These are phyloP conservation scores for Kitagawia praeruptora DNA, from an alignment of 129 eudicot species.

Conservation along the genomic window DNA sequence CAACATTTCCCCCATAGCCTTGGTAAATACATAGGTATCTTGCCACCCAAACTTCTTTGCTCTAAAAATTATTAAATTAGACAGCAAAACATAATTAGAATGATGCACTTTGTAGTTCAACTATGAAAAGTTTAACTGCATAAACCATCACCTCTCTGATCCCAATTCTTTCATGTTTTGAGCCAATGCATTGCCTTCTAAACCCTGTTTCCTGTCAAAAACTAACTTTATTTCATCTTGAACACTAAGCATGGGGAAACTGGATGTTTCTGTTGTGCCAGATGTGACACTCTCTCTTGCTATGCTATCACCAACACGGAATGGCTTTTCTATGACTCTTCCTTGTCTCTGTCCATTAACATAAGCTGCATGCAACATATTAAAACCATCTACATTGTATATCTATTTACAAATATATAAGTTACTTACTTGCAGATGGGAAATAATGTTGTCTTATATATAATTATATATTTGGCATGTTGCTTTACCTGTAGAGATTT, in stretches of 20 bases:
- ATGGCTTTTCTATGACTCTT: conserved; percentile 75
- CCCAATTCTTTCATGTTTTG: conserved; percentile 80
- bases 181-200: conserved; percentile 35
- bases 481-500: conserved; percentile 79
- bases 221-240: conserved; percentile 79
- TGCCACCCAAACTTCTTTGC: conserved; percentile 96
- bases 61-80: conserved; percentile 24
- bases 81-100: not conserved
- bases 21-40: conserved; percentile 91
- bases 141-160: conserved; percentile 46
- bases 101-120: not conserved
- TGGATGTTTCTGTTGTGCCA: conserved; percentile 24
- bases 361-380: conserved; percentile 57
- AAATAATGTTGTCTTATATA: not conserved
- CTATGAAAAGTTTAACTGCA: not conserved
- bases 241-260: conserved; percentile 43
- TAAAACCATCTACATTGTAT: not conserved
- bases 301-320: conserved; percentile 68
- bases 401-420: not conserved
- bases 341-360: conserved; percentile 97
- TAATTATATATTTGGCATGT: not conserved
- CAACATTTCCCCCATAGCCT: conserved; percentile 99
- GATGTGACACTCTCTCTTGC: conserved; percentile 47
- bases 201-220: conserved; percentile 38
- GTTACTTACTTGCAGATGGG: not conserved